phyloP scores from a whole-genome alignment of 169 alveolate genomes.

The Plasmodium fragile region DNA sequence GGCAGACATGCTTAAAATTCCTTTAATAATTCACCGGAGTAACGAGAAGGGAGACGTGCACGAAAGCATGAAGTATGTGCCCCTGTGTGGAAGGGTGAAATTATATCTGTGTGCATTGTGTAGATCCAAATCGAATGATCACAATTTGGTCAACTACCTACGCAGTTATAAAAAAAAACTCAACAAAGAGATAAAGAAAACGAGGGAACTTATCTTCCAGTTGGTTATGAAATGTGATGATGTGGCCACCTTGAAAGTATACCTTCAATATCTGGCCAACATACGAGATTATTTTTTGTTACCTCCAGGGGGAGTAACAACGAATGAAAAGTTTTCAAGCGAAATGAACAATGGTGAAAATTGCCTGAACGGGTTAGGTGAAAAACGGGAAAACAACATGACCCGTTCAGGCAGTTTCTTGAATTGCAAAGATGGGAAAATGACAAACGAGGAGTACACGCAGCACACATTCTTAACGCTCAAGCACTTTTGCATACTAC shows the following conservation, averaged over 20 bases:
- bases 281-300: conserved; percentile 36
- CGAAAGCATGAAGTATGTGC: conserved; percentile 22
- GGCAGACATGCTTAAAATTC: conserved; percentile 44
- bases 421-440: neutral
- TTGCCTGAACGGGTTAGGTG: conserved; percentile 2
- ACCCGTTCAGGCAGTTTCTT: conserved; percentile 4
- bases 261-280: conserved; percentile 19
- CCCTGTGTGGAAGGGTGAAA: conserved; percentile 19
- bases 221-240: conserved; percentile 39
- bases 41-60: conserved; percentile 63
- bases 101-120: neutral
- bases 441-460: conserved; percentile 22
- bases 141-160: neutral
- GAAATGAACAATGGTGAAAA: neutral
- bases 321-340: neutral
- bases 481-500: conserved; percentile 55
- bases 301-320: neutral
- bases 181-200: conserved; percentile 28
- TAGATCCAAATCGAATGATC: conserved; percentile 1
- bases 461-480: conserved; percentile 33
- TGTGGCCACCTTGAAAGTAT: conserved; percentile 19
- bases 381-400: neutral
- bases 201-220: conserved; percentile 5
- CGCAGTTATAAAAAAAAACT: conserved; percentile 26
- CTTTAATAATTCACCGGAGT: conserved; percentile 24